Evolutionary conservation across 441 rosid genomes (phyloP), one percentile per base, ranked within the genome.

Genomic region (Biscutella laevigata): DNA sequence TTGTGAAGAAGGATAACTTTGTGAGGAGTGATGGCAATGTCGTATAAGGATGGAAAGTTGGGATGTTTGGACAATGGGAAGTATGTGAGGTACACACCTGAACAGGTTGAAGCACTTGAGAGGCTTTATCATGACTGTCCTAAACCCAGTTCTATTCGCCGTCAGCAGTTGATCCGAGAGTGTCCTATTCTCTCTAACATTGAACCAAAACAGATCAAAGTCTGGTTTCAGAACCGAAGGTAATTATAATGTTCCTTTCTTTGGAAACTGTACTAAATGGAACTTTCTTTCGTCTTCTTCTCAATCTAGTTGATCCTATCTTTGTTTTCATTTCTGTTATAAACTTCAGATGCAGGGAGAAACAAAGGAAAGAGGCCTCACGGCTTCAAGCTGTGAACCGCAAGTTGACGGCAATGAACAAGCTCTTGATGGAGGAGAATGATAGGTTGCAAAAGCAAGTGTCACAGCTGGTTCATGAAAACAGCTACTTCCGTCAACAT

Each of bases 221-320:
- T 91, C 28, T 91, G 96, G 98, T 91, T 91, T 77, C 98, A 91
- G 47, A 91, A 91, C 72, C 72, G 98, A 72, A 91, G 98, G 98
- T 91, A 71, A 52, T 33, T 1, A 22, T 13, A 24, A 13, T 27
- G n/a, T 11, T 29, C 25, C 4, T 22, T 2, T 22, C 25, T 22
- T 19, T 39, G 10, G 20, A 2, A 16, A 53, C 7, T 13, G 24
- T 30, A 14, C 22, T 9, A 2, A 2, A 14, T 51, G 42, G 12
- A 20, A 8, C 15, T 11, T 38, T 53, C 12, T 38, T 29, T 6
- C 1, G 8, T 28, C 7, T 35, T 29, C 10, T 22, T 20, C 3
- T 49, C 12, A 22, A 7, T 28, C 1, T 16, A 17, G 26, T 53
- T 28, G 35, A 42, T 25, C n/a, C 4, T 11, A 28, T 28, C 42